Base-by-base conservation (phyloP, 139 green algal species). In the Asterochloris sp. region DNA sequence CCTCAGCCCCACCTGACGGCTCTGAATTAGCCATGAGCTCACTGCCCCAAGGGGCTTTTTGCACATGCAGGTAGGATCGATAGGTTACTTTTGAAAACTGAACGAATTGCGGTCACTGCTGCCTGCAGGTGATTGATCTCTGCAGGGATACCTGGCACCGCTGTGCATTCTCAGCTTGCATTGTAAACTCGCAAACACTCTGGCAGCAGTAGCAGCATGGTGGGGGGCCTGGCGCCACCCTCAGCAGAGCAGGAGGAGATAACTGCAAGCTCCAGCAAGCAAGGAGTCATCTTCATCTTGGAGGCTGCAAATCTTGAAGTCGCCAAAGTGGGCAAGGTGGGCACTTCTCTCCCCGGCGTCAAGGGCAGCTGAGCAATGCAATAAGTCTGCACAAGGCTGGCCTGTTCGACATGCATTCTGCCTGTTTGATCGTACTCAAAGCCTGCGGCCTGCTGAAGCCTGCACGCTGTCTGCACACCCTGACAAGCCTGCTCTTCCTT, bases 291-390 rank as follows among this genome's bases (percentile, higher is more conserved):
- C 9, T 99, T 99, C 81, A 87, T 98, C 12, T 86, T 99, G 29
- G 97, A 99, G 78, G 91, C 93, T 47, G 97, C 97, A 0, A 93
- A 93, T 66, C 87, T 99, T 17, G 95, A 99, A 87, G 86, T 86
- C 4, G 97, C 91, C 24, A 97, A 98, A 89, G 93, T 99, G 9
- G 96, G 96, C 73, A 99, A 98, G 89, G 94, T 93, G 75, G 63
- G 79, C 15, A 54, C 4, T n/a, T 24, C 1, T 12, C 60, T 21
- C 61, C 0, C 73, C 4, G 24, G 63, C 61, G 15, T 16, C 66
- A 71, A 24, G 19, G 66, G 19, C 19, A 71, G 66, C n/a, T 38
- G 19, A 76, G 69, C 24, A 76, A 9, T 71, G 19, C 17, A 12
- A 76, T 9, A 2, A 76, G 21, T 24, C 66, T 71, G 4, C 8